These are phyloP conservation scores for Mycena polygramma DNA, from an alignment of 768 basidiomycete genomes.

Conservation along the genomic window DNA sequence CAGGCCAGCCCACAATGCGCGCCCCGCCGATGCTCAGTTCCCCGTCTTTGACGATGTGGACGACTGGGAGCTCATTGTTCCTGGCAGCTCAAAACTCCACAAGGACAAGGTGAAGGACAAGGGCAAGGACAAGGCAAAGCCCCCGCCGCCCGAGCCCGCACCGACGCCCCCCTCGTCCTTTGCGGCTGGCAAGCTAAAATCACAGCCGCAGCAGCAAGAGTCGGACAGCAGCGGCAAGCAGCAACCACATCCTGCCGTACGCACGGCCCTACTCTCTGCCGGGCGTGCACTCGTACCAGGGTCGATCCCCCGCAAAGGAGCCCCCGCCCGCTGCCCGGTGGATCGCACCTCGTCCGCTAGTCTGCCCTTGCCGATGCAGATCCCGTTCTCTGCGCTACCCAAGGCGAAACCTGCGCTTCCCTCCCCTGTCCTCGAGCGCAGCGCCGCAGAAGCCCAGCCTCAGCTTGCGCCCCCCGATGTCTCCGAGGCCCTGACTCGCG, in stretches of 20 bases:
- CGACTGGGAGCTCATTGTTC: constrained; percentile 23
- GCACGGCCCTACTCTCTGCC: constrained; percentile 53
- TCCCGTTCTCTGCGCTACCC: constrained; percentile 61
- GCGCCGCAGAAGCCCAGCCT: too few species aligned
- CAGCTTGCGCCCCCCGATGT: too few species aligned
- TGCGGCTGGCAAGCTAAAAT: constrained; percentile 36
- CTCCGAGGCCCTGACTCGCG: too few species aligned
- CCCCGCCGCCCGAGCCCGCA: too few species aligned
- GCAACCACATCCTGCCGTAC: constrained; percentile 40
- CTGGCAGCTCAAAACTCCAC: constrained; percentile 1
- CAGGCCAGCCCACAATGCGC: constrained; percentile 23
- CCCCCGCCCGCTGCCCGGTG: constrained; percentile 34
- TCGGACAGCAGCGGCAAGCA: neutral
- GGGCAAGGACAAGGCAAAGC: too few species aligned
- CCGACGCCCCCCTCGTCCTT: constrained; percentile 27
- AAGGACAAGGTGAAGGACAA: constrained; percentile 27
- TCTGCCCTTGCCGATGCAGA: constrained; percentile 62
- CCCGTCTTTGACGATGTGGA: constrained; percentile 19
- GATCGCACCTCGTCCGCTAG: constrained; percentile 64
- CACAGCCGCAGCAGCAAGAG: neutral
- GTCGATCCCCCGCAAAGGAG: constrained; percentile 1
- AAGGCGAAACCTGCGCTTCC: constrained; percentile 26
- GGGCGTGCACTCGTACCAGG: constrained; percentile 39
- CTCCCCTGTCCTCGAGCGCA: constrained; percentile 30
- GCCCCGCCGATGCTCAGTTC: neutral